These are phyloP conservation scores for Trametes sanguinea DNA, from an alignment of 768 basidiomycete species.

Conservation along the genomic window DNA sequence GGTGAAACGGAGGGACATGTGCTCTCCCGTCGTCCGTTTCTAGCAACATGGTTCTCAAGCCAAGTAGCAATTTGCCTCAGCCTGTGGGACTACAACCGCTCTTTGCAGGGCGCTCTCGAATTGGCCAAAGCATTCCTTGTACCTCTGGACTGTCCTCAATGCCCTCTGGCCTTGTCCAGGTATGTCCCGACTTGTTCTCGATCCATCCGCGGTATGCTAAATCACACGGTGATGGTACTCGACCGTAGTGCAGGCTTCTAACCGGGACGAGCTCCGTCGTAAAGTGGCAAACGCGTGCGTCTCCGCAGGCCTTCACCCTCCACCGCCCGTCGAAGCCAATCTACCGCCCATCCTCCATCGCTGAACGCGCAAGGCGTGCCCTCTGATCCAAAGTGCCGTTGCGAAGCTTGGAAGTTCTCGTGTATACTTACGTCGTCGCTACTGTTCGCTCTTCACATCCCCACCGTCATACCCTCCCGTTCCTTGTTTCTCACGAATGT, in stretches of 20 bases:
- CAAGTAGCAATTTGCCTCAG: constrained; percentile 48
- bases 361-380: constrained; percentile 6
- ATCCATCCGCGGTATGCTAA: neutral
- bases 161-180: constrained; percentile 65
- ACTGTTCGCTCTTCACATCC: constrained; percentile 1
- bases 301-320: constrained; percentile 26
- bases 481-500: constrained; percentile 1
- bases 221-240: neutral
- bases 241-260: constrained; percentile 25
- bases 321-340: constrained; percentile 24
- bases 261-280: constrained; percentile 29
- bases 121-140: constrained; percentile 65
- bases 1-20: constrained; percentile 53
- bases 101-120: constrained; percentile 58
- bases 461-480: neutral
- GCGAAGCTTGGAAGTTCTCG: constrained; percentile 1
- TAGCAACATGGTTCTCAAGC: constrained; percentile 55
- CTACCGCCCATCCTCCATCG: constrained; percentile 25
- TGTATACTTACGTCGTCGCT: constrained; percentile 7
- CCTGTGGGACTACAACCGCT: constrained; percentile 64
- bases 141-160: constrained; percentile 67
- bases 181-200: constrained; percentile 29
- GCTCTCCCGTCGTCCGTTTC: constrained; percentile 68
- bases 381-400: neutral
- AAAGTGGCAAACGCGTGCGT: constrained; percentile 30